Evolutionary conservation across 1,139 yeast genomes (phyloP).

Genomic region (Blastobotrys proliferans): DNA sequence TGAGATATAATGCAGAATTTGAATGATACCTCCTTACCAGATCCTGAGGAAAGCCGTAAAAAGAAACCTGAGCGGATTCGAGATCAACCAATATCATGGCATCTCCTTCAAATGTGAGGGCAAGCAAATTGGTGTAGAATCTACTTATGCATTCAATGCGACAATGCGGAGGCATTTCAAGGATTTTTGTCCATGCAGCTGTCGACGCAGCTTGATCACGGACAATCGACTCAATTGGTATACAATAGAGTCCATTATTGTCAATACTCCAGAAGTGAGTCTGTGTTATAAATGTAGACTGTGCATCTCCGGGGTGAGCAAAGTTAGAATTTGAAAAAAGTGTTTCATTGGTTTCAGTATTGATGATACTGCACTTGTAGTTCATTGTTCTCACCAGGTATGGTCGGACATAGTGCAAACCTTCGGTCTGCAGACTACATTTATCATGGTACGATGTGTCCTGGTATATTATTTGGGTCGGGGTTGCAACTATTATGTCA

Average conservation of each 20-base stretch:
- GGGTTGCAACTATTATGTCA: not conserved
- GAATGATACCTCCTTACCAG: not conserved
- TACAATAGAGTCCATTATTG: slow-evolving; percentile 1
- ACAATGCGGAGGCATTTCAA: not conserved
- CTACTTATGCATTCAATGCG: slow-evolving; percentile 6
- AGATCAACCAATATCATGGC: slow-evolving; percentile 4
- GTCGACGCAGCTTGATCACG: not conserved
- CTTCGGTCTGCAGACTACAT: slow-evolving; percentile 4
- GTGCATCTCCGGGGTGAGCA: not conserved
- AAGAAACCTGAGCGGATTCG: not conserved
- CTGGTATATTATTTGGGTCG: not conserved
- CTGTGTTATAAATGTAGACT: slow-evolving; percentile 4
- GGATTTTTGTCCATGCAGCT: not conserved
- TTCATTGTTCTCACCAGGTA: slow-evolving; percentile 1
- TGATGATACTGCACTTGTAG: not conserved
- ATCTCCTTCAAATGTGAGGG: slow-evolving; percentile 7
- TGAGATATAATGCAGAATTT: not conserved
- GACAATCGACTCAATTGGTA: not conserved
- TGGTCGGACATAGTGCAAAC: slow-evolving; percentile 3
- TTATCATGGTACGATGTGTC: slow-evolving; percentile 4
- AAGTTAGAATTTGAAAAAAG: not conserved
- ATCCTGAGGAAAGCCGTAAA: slow-evolving; percentile 3
- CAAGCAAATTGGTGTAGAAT: not conserved
- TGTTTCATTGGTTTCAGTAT: not conserved
- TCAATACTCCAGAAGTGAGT: slow-evolving; percentile 3